Base-by-base conservation (phyloP, 2,329 filamentous ascomycete genomes). In the Colletotrichum horii region DNA sequence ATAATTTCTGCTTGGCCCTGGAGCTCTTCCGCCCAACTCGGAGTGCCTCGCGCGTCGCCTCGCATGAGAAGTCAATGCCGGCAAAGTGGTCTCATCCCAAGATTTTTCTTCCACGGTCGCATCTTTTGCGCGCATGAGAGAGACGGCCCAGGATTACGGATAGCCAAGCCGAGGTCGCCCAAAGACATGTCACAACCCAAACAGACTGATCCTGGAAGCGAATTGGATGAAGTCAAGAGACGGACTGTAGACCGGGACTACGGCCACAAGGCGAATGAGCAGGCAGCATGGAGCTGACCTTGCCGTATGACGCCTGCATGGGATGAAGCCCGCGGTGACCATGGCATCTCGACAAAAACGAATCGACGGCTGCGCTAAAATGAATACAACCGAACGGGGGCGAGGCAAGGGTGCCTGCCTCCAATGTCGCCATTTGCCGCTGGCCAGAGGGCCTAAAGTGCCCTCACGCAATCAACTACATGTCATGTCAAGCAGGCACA, bases 61-160 rank as follows among this genome's bases (percentile, higher is more conserved):
- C 62, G 56, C 69, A 75, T 68, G 43, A 73, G 62, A 61, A 58
- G 34, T 68, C 56, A 56, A 73, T 68, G 69, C 73, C 32, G 56
- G 70, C 64, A 67, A 68, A 56, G 32, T 56, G 24, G 38, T 15
- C 62, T 71, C 62, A 36, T 61, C 68, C 62, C 56, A 62, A 28
- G 11, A 30, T 61, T 32, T 12, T 48, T 34, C 22, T 28, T 48
- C 8, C 48, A 48, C 66, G 61, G 61, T 66, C 68, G 16, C 32
- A 55, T 72, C 24, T 64, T 19, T 38, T 24, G 36, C 26, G 38
- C 38, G 38, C 62, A 75, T 56, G 36, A 61, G 43, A 16, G 52
- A 30, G 36, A 52, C n/a, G 22, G 24, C 36, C 34, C 48, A 58
- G 30, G 58, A 55, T 55, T 30, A 22, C 32, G 43, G 43, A 56